These are phyloP conservation scores for Prunus mira DNA, from an alignment of 306 rosid species.

Conservation along the genomic window DNA sequence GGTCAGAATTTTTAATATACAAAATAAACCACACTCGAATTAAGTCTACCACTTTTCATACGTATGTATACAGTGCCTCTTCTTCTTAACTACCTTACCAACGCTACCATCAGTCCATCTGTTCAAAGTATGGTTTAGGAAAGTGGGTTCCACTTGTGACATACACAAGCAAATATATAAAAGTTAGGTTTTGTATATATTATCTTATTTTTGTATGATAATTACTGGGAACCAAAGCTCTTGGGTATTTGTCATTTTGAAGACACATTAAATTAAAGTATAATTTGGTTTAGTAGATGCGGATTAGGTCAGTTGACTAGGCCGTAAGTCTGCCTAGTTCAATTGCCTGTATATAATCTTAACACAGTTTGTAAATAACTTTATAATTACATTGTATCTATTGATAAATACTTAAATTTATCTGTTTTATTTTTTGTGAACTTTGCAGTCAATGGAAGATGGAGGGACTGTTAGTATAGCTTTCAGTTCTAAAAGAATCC, in stretches of 20 bases:
- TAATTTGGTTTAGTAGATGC: too few species aligned
- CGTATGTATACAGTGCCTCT: neutral
- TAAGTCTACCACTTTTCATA: too few species aligned
- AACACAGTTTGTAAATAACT: neutral
- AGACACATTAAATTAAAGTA: neutral
- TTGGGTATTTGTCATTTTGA: neutral
- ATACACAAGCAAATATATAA: neutral
- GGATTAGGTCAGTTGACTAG: neutral
- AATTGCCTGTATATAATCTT: neutral
- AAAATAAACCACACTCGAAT: too few species aligned
- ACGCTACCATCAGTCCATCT: constrained; percentile 19
- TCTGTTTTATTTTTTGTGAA: too few species aligned
- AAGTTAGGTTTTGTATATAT: neutral
- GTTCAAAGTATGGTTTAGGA: constrained; percentile 24
- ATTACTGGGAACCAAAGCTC: neutral
- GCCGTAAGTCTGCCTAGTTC: neutral
- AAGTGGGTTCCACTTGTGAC: constrained; percentile 3
- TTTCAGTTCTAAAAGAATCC: neutral
- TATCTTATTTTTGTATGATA: neutral
- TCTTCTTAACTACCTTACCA: constrained; percentile 60
- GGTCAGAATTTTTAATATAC: neutral
- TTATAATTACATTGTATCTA: neutral
- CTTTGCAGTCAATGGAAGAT: neutral
- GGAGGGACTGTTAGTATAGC: too few species aligned
- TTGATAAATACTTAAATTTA: too few species aligned